phyloP scores from a whole-genome alignment of 306 rosid species.

The Glycyrrhiza uralensis region DNA sequence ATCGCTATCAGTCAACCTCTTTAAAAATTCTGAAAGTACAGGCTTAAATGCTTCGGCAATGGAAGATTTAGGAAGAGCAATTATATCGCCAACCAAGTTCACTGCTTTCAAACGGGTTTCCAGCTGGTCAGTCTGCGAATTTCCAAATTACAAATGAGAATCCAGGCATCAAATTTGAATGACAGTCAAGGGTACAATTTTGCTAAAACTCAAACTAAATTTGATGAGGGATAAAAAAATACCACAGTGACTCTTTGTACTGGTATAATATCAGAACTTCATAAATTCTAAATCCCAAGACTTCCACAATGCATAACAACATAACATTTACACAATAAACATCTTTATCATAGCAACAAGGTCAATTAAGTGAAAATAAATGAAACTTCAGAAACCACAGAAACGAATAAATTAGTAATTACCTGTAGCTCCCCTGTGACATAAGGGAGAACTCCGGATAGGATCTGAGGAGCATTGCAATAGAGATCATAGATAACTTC shows the following conservation, averaged over 20 bases:
- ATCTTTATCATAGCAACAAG: not conserved
- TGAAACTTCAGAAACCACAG: not conserved
- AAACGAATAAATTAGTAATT: conserved; percentile 30
- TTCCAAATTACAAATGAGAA: conserved; percentile 33
- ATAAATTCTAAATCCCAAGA: not conserved
- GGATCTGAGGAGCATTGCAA: conserved; percentile 76
- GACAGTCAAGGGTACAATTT: not conserved
- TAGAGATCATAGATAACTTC: conserved; percentile 81
- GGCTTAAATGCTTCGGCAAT: conserved; percentile 77
- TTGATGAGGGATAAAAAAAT: not conserved
- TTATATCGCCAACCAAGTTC: conserved; percentile 79
- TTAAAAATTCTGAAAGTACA: conserved; percentile 79
- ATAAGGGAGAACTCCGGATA: conserved; percentile 75
- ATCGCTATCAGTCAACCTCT: conserved; percentile 79
- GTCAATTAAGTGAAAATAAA: conserved; percentile 1
- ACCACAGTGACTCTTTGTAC: not conserved
- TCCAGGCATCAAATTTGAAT: conserved; percentile 13
- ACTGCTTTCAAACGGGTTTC: conserved; percentile 89
- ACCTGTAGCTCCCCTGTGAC: conserved; percentile 88
- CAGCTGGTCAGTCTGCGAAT: conserved; percentile 83
- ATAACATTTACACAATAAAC: conserved; percentile 14
- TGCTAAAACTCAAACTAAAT: conserved; percentile 3
- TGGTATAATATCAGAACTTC: conserved; percentile 10
- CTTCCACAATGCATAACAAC: conserved; percentile 3
- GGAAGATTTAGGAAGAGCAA: conserved; percentile 66